Evolutionary conservation across 441 rosid genomes (phyloP).

Genomic region (Jatropha multifida): DNA sequence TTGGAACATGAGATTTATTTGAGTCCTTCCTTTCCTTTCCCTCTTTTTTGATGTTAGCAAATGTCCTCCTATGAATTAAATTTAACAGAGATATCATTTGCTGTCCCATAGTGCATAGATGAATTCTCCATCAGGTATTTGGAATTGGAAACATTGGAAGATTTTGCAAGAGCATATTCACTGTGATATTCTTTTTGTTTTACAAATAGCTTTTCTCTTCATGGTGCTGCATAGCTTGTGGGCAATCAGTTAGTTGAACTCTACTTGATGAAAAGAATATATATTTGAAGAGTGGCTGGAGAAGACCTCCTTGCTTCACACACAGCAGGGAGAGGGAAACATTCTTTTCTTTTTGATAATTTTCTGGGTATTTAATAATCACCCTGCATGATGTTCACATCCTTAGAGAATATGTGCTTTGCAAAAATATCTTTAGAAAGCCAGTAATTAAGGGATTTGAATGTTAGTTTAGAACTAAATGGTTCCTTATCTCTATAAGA

Average conservation of each 20-base stretch:
- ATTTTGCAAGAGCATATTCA: background rate
- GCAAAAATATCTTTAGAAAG: background rate
- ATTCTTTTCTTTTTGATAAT: background rate
- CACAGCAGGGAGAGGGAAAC: background rate
- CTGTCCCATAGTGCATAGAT: background rate
- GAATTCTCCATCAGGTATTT: background rate
- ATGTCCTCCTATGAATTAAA: background rate
- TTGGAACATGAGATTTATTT: conserved; percentile 1
- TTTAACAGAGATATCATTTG: background rate
- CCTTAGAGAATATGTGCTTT: background rate
- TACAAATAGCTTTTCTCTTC: background rate
- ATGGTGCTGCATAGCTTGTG: background rate
- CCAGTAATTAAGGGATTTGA: background rate
- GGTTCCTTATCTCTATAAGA: background rate
- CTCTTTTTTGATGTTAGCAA: background rate
- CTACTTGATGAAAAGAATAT: background rate
- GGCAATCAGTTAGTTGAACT: background rate
- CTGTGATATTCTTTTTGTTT: background rate
- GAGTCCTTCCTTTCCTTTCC: background rate
- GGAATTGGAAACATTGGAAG: background rate
- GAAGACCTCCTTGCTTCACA: background rate
- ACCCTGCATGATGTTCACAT: background rate
- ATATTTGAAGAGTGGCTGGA: too few species aligned
- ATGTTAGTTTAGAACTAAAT: conserved; percentile 1
- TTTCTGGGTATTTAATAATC: background rate